Base-by-base conservation (phyloP, 768 basidiomycete species). In the Gymnopilus junonius region DNA sequence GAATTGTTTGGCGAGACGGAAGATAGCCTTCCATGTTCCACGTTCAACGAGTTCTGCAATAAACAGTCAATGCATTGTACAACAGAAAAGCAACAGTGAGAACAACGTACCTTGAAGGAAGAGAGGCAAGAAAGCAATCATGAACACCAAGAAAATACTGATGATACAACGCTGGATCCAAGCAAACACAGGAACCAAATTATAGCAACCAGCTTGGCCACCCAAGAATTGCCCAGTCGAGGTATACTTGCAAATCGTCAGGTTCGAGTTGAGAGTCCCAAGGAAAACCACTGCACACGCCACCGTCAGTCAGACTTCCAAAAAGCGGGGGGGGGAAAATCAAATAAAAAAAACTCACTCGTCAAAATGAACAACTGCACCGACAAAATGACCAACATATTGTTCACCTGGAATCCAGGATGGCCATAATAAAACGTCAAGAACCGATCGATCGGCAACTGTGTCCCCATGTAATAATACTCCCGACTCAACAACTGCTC, bases 361-460 rank as follows among this genome's bases (percentile, higher is more conserved):
- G 95, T 94, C 57, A 97, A 82, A 70, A 99, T 85, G 85, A 99
- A 99, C 63, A 96, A 80, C 76, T 98, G 97, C 27, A 99, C 93
- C 39, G 97, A 97, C 67, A 97, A 78, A 73, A 99, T 99, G 77
- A 99, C 92, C 74, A 99, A 82, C 87, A 99, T 99, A 76, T 99
- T 99, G 85, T 99, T 98, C 81, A 99, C 97, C 74, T 99, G 97
- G 90, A 99, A 99, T 57, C 94, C 97, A 46, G 97, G 97, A 76
- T 99, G 97, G 50, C 95, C 96, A 69, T 99, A 99, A 82, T 99
- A 99, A 85, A 99, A 99, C 54, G 97, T 99, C 77, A 99, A 81
- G 89, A 99, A 99, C 46, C 97, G 89, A 75, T 99, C 97, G 74
- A 99, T 90, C 37, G 97, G 96, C 57, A 99, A 86, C 74, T 99